Evolutionary conservation across 345 rosid species (phyloP), one percentile per base, ranked within the genome.

Genomic region (Atalantia buxifolia): DNA sequence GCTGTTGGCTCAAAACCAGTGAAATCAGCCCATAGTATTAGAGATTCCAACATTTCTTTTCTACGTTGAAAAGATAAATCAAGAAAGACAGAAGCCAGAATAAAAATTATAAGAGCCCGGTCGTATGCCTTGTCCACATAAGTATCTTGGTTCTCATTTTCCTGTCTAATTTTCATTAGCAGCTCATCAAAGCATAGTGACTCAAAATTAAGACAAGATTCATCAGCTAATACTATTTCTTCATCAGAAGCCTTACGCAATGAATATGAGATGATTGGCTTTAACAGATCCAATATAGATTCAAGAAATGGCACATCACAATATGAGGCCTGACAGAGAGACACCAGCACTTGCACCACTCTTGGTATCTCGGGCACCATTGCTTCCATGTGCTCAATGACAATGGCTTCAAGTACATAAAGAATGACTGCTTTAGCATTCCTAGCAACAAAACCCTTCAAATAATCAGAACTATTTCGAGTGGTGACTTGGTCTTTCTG

Each of bases 301-400:
- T 84, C 86, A 71, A 93, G 93, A 84, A 93, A 89, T 50, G 88
- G 74, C 71, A 91, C 90, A 63, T 91, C 92, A 66, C 92, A 90
- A 76, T 91, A 90, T 48, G 92, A 82, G 73, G 89, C 84, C 81
- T 77, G 81, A 70, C 92, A 91, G 59, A 93, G 91, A 62, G 93
- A 91, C 56, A 83, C 86, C 85, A 91, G 76, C 64, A 93, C 88
- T 81, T 89, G 93, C 80, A 91, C 94, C 76, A 91, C 79, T 83
- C 91, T 90, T 50, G 95, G 97, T 72, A 88, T 86, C 88, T 93
- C 97, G 53, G 92, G 92, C 55, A 91, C 94, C 90, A 93, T 85
- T 27, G 93, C 92, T 83, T 91, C 95, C 95, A 91, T 91, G 81
- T 91, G 95, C 80, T 87, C 94, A 74, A 75, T 48, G 71, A 90